Evolutionary conservation across 2,329 filamentous ascomycete genomes (phyloP).

Genomic region (Acrocalymma vagum): DNA sequence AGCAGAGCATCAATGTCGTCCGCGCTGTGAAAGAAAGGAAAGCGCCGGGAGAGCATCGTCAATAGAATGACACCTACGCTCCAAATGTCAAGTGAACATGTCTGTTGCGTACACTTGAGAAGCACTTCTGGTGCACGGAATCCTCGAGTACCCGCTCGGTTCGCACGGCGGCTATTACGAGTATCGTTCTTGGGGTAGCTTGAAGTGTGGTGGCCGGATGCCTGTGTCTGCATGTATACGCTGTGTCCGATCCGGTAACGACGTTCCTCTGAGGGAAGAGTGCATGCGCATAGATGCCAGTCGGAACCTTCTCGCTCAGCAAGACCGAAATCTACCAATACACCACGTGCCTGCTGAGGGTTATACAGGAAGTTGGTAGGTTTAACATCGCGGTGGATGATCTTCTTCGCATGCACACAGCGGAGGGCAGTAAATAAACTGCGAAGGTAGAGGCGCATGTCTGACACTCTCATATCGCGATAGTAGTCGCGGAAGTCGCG

Average conservation of each 20-base stretch:
- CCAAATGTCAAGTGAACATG: conserved; percentile 93
- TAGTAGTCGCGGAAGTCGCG: conserved; percentile 96
- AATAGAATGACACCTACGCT: conserved; percentile 95
- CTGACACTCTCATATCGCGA: conserved; percentile 82
- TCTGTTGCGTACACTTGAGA: conserved; percentile 96
- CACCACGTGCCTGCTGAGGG: conserved; percentile 78
- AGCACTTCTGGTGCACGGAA: conserved; percentile 97
- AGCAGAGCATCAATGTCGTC: conserved; percentile 98
- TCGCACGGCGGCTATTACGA: conserved; percentile 86
- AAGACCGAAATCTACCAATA: conserved; percentile 98
- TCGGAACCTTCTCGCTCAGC: conserved; percentile 80
- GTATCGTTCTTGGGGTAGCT: conserved; percentile 92
- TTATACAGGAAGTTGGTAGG: conserved; percentile 98
- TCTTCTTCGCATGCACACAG: conserved; percentile 82
- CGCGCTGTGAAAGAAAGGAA: conserved; percentile 98
- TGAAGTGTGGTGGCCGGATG: conserved; percentile 48
- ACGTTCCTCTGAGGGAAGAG: conserved; percentile 69
- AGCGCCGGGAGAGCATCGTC: conserved; percentile 90
- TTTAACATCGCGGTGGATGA: conserved; percentile 95
- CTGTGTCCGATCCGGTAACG: conserved; percentile 64
- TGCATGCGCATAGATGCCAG: conserved; percentile 82
- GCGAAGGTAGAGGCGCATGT: conserved; percentile 89
- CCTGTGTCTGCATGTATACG: conserved; percentile 66
- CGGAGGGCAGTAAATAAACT: conserved; percentile 86
- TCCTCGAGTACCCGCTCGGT: conserved; percentile 91